Percentiles rank a stretch among this genome's conserved stretches.
These are phyloP conservation scores for Tilletia indica DNA, from an alignment of 1,284 basidiomycete genomes.

Conservation along the genomic window DNA sequence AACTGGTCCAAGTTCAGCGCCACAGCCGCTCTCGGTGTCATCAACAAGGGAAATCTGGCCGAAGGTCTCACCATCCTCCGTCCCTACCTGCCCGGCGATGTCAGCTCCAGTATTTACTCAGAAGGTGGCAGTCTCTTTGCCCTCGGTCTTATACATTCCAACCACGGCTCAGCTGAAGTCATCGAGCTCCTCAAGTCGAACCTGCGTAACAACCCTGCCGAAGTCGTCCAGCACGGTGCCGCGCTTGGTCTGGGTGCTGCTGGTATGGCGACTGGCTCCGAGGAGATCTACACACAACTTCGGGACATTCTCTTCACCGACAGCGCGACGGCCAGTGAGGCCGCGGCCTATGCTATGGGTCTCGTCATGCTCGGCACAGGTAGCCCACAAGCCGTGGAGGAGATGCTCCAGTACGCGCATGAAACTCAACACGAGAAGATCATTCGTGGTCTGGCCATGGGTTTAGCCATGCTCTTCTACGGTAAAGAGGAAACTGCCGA, in stretches of 20 bases:
- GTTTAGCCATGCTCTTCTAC: conserved; percentile 54
- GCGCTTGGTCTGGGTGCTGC: conserved; percentile 55
- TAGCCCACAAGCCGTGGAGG: conserved; percentile 50
- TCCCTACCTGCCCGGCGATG: conserved; percentile 53
- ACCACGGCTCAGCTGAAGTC: conserved; percentile 51
- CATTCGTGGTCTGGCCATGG: conserved; percentile 55
- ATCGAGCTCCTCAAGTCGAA: conserved; percentile 52
- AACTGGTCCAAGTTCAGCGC: conserved; percentile 57
- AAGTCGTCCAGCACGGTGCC: conserved; percentile 55
- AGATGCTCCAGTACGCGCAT: conserved; percentile 56
- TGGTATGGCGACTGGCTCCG: conserved; percentile 55
- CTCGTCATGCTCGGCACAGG: conserved; percentile 55
- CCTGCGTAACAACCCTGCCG: conserved; percentile 52
- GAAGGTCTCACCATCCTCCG: conserved; percentile 51
- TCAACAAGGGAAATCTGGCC: conserved; percentile 54
- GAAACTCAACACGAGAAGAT: conserved; percentile 57
- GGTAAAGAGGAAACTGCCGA: conserved; percentile 54
- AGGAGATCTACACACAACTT: conserved; percentile 55
- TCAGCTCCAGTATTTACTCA: conserved; percentile 51
- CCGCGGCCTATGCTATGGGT: conserved; percentile 55
- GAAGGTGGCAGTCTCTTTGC: conserved; percentile 55
- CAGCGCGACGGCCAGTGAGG: conserved; percentile 54
- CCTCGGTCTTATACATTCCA: conserved; percentile 54
- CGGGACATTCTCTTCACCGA: conserved; percentile 53
- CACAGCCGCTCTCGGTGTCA: conserved; percentile 54